Conservation (phyloP, 306 rosid genomes). For the Albizia julibrissin region DNA sequence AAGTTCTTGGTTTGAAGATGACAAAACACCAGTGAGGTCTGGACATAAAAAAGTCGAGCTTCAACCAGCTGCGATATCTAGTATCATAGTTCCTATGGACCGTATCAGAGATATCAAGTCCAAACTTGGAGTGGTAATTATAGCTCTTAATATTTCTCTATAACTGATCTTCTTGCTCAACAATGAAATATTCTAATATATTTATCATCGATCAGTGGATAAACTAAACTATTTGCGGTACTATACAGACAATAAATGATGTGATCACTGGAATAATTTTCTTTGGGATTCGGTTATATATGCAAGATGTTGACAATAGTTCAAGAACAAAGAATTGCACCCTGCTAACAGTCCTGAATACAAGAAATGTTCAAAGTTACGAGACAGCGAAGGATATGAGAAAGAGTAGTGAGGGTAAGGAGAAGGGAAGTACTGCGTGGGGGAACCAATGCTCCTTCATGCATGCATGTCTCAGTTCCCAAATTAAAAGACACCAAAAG, state of each 20-base stretch:
- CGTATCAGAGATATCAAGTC: constrained; percentile 33
- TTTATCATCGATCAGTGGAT: no score
- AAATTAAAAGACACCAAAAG: neutral
- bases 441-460: constrained; percentile 39
- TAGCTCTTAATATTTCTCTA: no score
- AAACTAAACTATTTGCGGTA: neutral
- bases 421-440: constrained; percentile 15
- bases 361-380: neutral
- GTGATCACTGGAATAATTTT: neutral
- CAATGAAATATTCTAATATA: no score
- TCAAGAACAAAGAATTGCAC: neutral
- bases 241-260: neutral
- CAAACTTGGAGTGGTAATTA: constrained; percentile 29
- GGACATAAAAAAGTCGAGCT: constrained; percentile 10
- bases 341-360: neutral
- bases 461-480: constrained; percentile 31
- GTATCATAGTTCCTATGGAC: constrained; percentile 19
- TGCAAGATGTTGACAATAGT: constrained; percentile 28
- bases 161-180: no score
- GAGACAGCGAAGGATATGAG: neutral
- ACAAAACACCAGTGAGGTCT: constrained; percentile 40
- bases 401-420: neutral
- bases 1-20: constrained; percentile 29
- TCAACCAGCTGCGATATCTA: neutral
- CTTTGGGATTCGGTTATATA: constrained; percentile 10